A percentile compares a stretch with the other conserved stretches of the same genome.
These are phyloP conservation scores for Backusella morwellensis DNA, from an alignment of 192 early-diverging fungal species.

Conservation along the genomic window DNA sequence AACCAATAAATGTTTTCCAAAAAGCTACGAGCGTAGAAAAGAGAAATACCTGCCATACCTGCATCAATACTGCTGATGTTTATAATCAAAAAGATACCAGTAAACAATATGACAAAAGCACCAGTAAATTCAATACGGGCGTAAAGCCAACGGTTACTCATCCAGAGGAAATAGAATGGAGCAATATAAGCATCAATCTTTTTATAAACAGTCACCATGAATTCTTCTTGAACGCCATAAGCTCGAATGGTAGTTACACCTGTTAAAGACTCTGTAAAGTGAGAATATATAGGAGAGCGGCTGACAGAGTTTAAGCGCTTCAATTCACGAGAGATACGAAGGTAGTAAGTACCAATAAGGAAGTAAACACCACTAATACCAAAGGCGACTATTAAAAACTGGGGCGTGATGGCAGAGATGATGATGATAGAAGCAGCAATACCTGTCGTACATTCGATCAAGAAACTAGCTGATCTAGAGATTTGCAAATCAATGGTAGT, in stretches of 20 bases:
- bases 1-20: slow-evolving; percentile 57
- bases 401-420: slow-evolving; percentile 34
- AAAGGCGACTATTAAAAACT: slow-evolving; percentile 39
- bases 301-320: slow-evolving; percentile 83
- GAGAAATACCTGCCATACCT: slow-evolving; percentile 76
- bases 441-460: slow-evolving; percentile 12
- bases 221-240: slow-evolving; percentile 65
- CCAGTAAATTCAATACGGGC: slow-evolving; percentile 52
- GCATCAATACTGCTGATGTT: slow-evolving; percentile 55
- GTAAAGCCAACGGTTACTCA: slow-evolving; percentile 78
- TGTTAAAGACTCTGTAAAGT: slow-evolving; percentile 78
- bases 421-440: slow-evolving; percentile 32
- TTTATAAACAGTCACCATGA: slow-evolving; percentile 57
- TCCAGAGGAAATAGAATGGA: slow-evolving; percentile 71
- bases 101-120: slow-evolving; percentile 66
- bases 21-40: slow-evolving; percentile 83
- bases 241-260: slow-evolving; percentile 84
- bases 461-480: background rate
- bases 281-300: slow-evolving; percentile 74
- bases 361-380: slow-evolving; percentile 51
- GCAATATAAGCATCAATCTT: slow-evolving; percentile 68
- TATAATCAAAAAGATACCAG: slow-evolving; percentile 62
- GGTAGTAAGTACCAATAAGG: slow-evolving; percentile 62
- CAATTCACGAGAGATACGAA: slow-evolving; percentile 79
- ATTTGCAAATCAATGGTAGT: slow-evolving; percentile 47